Conservation (phyloP, 2,329 filamentous ascomycete species). For the Neopestalotiopsis clavispora region DNA sequence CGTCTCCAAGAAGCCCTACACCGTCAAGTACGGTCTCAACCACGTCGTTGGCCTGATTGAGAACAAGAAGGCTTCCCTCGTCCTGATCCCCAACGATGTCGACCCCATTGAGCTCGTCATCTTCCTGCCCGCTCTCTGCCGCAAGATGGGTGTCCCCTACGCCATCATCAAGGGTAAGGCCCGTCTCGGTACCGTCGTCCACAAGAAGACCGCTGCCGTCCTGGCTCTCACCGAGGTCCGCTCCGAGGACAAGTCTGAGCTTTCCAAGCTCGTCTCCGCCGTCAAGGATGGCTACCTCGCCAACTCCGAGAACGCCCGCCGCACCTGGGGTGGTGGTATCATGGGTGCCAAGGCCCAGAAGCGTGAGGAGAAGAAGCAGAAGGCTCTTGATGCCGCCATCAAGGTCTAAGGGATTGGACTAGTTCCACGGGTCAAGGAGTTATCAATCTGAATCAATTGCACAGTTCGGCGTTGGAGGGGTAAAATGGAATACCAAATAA, state of each 20-base stretch:
- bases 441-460: slow-evolving; percentile 33
- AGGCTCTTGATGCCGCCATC: slow-evolving; percentile 91
- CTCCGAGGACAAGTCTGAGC: slow-evolving; percentile 97
- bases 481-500: slow-evolving; percentile 43
- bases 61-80: slow-evolving; percentile 99
- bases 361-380: slow-evolving; percentile 82
- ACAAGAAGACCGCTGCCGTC: slow-evolving; percentile 99
- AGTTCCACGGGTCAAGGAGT: slow-evolving; percentile 36
- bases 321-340: slow-evolving; percentile 99
- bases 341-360: slow-evolving; percentile 94
- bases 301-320: slow-evolving; percentile 89
- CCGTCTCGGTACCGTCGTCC: slow-evolving; percentile 95
- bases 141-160: slow-evolving; percentile 99
- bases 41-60: slow-evolving; percentile 96
- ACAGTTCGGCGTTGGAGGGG: slow-evolving; percentile 41
- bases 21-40: slow-evolving; percentile 99
- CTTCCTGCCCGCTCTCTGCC: slow-evolving; percentile 98
- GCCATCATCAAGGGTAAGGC: slow-evolving; percentile 99
- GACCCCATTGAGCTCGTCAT: slow-evolving; percentile 99
- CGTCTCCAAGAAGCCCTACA: slow-evolving; percentile 99
- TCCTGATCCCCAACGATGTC: slow-evolving; percentile 99
- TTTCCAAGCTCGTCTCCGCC: slow-evolving; percentile 93
- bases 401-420: slow-evolving; percentile 76
- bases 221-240: slow-evolving; percentile 96
- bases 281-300: slow-evolving; percentile 98